A percentile compares a stretch with the other conserved stretches of the same genome.
Conservation (phyloP, 148 eudicot genomes). For the Nyssa sinensis region DNA sequence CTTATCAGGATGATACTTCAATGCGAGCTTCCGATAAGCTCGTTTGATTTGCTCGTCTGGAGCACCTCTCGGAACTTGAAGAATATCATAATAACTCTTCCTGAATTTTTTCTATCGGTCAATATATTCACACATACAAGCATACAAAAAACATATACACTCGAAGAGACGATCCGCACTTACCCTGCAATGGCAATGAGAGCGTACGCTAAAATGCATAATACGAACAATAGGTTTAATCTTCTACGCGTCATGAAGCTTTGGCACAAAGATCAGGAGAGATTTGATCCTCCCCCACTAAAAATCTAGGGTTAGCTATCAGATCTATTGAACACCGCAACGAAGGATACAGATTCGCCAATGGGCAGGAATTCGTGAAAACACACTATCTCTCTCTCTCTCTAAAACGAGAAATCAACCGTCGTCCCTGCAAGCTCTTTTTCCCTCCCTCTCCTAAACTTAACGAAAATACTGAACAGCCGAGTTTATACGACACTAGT, state of each 20-base stretch:
- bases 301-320: slow-evolving; percentile 28
- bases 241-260: slow-evolving; percentile 45
- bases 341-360: background rate
- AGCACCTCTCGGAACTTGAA: slow-evolving; percentile 86
- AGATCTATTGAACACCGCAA: slow-evolving; percentile 13
- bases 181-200: slow-evolving; percentile 76
- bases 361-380: background rate
- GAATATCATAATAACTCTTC: slow-evolving; percentile 83
- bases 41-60: slow-evolving; percentile 88
- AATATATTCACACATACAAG: background rate
- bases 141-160: background rate
- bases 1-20: slow-evolving; percentile 98
- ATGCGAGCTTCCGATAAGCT: slow-evolving; percentile 86
- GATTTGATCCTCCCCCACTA: slow-evolving; percentile 16
- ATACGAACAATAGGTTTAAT: slow-evolving; percentile 36
- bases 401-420: background rate
- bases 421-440: background rate
- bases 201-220: slow-evolving; percentile 41
- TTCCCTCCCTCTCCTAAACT: background rate
- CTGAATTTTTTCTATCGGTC: slow-evolving; percentile 35
- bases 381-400: slow-evolving; percentile 7
- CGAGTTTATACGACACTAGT: background rate
- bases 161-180: slow-evolving; percentile 13
- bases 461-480: background rate
- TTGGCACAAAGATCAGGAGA: slow-evolving; percentile 20